Percentiles rank a stretch among this genome's conserved stretches.
These are phyloP conservation scores for Camelina sativa DNA, from an alignment of 345 rosid genomes.

Conservation along the genomic window DNA sequence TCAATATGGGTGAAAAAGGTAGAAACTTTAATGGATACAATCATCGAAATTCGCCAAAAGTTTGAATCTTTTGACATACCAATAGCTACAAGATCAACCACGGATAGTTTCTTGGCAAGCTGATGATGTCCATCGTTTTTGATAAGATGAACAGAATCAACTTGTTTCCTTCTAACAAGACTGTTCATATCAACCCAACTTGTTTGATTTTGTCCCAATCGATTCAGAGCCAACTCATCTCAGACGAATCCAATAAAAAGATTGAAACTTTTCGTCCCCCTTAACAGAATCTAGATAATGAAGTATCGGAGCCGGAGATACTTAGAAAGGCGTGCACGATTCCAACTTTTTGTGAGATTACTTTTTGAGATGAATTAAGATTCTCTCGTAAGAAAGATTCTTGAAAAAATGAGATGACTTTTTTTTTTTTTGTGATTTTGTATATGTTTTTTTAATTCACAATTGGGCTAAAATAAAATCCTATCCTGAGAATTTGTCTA, in stretches of 20 bases:
- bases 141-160: conserved; percentile 58
- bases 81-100: conserved; percentile 71
- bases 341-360: conserved; percentile 26
- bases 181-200: conserved; percentile 47
- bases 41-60: conserved; percentile 2
- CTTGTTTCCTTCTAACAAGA: conserved; percentile 75
- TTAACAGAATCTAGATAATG: background rate
- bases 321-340: conserved; percentile 30
- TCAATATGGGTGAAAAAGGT: background rate
- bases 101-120: conserved; percentile 70
- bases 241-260: conserved; percentile 15
- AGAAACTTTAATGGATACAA: background rate
- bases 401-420: background rate
- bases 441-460: background rate
- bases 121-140: conserved; percentile 43
- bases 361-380: conserved; percentile 11
- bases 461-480: conserved; percentile 1
- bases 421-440: conserved; percentile 7
- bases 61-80: conserved; percentile 52
- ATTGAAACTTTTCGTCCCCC: background rate
- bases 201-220: conserved; percentile 20
- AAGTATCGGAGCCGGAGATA: conserved; percentile 12
- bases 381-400: conserved; percentile 31
- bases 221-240: conserved; percentile 33
- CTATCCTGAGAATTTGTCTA: background rate